Conservation (phyloP, 257 asterid genomes). For the Jasminum sambac region DNA sequence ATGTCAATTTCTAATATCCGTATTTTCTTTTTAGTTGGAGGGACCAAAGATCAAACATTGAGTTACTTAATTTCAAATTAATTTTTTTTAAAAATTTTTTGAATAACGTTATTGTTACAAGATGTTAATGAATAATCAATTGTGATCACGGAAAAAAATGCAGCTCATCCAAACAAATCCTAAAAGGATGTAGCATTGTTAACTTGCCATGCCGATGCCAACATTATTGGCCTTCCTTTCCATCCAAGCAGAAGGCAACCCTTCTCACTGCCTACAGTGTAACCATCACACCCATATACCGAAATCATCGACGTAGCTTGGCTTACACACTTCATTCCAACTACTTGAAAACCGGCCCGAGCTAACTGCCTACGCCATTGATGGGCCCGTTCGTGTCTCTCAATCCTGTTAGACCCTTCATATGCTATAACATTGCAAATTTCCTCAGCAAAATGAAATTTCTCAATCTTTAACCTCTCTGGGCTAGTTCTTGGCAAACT, state of each 20-base stretch:
- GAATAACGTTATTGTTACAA: neutral
- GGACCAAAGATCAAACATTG: neutral
- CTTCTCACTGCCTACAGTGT: constrained; percentile 46
- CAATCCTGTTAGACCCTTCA: constrained; percentile 51
- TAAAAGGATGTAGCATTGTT: constrained; percentile 25
- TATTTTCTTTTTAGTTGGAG: no score
- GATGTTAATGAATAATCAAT: constrained; percentile 6
- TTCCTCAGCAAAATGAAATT: constrained; percentile 40
- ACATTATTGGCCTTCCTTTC: constrained; percentile 70
- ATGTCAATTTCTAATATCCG: no score
- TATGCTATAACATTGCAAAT: constrained; percentile 51
- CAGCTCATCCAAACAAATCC: neutral
- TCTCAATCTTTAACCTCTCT: constrained; percentile 51
- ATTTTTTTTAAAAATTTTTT: neutral
- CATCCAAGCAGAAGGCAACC: constrained; percentile 68
- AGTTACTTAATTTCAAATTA: neutral
- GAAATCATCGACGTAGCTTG: constrained; percentile 35
- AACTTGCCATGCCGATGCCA: constrained; percentile 58
- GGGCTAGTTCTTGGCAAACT: constrained; percentile 34
- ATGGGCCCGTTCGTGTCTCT: constrained; percentile 62
- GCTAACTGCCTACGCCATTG: constrained; percentile 66
- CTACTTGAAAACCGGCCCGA: constrained; percentile 51
- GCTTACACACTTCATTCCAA: constrained; percentile 40
- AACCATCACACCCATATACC: constrained; percentile 50
- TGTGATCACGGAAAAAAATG: neutral